Evolutionary conservation across 2,329 filamentous ascomycete species (phyloP).

Genomic region (Fusarium proliferatum): DNA sequence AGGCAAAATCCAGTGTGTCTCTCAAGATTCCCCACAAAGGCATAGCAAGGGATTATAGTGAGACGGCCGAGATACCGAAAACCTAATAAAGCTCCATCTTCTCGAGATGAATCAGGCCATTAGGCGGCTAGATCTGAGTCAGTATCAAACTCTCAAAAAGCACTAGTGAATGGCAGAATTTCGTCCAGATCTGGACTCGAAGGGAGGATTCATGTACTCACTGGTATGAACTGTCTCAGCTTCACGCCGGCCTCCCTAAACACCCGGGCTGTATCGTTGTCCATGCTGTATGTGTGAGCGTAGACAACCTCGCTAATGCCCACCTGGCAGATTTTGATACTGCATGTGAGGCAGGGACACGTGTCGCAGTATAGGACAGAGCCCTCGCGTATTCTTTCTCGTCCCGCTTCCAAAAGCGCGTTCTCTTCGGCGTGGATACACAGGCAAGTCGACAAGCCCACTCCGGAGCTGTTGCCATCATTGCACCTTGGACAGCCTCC

Average conservation of each 20-base stretch:
- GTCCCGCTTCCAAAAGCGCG: constrained; percentile 90
- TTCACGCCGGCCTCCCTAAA: constrained; percentile 85
- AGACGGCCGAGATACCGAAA: constrained; percentile 14
- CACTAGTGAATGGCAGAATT: constrained; percentile 4
- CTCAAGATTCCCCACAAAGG: constrained; percentile 26
- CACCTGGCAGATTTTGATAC: constrained; percentile 97
- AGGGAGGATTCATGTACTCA: constrained; percentile 57
- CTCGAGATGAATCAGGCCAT: constrained; percentile 72
- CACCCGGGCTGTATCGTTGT: constrained; percentile 82
- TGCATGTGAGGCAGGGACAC: constrained; percentile 96
- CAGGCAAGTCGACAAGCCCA: constrained; percentile 84
- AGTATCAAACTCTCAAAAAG: constrained; percentile 27
- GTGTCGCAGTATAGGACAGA: constrained; percentile 94
- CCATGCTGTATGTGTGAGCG: constrained; percentile 94
- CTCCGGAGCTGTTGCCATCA: constrained; percentile 73
- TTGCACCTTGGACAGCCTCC: constrained; percentile 94
- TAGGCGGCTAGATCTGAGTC: constrained; percentile 63
- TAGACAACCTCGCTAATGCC: constrained; percentile 97
- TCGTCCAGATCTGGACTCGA: constrained; percentile 14
- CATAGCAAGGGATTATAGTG: constrained; percentile 12
- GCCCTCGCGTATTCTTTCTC: constrained; percentile 86
- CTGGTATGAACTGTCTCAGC: constrained; percentile 87
- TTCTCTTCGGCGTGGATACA: constrained; percentile 99
- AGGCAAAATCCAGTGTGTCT: constrained; percentile 10
- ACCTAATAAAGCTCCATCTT: constrained; percentile 57